Percentiles rank a stretch among this genome's conserved stretches.
phyloP scores from a whole-genome alignment of 108 stramenopile species.

The Conticribra guillardii region DNA sequence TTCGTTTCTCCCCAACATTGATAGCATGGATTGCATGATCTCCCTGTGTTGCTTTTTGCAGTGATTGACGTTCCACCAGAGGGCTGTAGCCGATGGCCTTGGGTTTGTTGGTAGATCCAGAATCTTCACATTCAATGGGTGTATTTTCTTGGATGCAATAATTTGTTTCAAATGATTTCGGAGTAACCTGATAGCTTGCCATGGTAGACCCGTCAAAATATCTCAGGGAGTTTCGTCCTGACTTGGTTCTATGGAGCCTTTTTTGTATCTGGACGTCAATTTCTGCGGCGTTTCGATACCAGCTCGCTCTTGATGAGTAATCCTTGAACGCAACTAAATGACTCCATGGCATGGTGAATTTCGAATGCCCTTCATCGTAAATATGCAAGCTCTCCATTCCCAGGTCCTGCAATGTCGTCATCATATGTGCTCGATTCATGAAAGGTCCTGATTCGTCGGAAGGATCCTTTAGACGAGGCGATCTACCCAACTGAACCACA shows the following conservation, averaged over 20 bases:
- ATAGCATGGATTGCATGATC: too few species aligned
- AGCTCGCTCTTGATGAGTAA: slow-evolving; percentile 38
- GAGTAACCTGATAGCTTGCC: slow-evolving; percentile 45
- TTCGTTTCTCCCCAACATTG: too few species aligned
- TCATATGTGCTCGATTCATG: slow-evolving; percentile 50
- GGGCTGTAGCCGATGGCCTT: too few species aligned
- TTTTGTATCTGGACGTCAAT: slow-evolving; percentile 60
- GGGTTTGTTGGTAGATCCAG: too few species aligned
- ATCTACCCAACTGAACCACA: slow-evolving; percentile 68
- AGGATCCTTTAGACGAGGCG: slow-evolving; percentile 32
- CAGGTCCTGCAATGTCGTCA: slow-evolving; percentile 46
- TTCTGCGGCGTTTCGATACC: slow-evolving; percentile 63
- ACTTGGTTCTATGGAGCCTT: slow-evolving; percentile 51
- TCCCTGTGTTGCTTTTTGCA: too few species aligned
- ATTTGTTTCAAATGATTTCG: not conserved
- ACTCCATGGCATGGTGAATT: slow-evolving; percentile 64
- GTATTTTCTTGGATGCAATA: not conserved
- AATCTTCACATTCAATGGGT: not conserved
- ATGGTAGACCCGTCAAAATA: slow-evolving; percentile 83
- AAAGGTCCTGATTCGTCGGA: slow-evolving; percentile 54
- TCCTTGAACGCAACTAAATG: slow-evolving; percentile 63
- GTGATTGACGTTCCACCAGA: too few species aligned
- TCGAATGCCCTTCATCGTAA: slow-evolving; percentile 58
- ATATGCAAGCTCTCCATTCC: slow-evolving; percentile 62
- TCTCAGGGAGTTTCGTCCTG: slow-evolving; percentile 48